A percentile compares a stretch with the other conserved stretches of the same genome.
phyloP scores from a whole-genome alignment of 305 asterid genomes.

The Fraxinus greggii region DNA sequence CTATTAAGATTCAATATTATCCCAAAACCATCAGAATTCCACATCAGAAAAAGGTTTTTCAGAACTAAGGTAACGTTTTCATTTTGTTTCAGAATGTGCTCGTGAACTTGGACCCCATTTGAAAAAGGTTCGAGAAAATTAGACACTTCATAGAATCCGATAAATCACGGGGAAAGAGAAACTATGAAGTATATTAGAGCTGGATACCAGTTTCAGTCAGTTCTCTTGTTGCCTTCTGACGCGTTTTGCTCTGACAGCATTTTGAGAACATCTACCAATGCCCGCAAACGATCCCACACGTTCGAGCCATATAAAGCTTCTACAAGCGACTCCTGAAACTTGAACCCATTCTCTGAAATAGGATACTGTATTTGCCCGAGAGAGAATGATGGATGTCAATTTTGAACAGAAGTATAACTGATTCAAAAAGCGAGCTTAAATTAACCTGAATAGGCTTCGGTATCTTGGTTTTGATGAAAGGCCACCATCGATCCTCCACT shows the following conservation, averaged over 20 bases:
- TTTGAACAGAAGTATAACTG: not conserved
- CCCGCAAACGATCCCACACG: conserved; percentile 70
- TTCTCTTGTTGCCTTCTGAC: conserved; percentile 40
- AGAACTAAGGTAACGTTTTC: not conserved
- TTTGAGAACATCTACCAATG: conserved; percentile 71
- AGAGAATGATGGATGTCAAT: conserved; percentile 10
- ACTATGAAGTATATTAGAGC: conserved; percentile 1
- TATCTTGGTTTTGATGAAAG: conserved; percentile 80
- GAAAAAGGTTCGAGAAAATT: not conserved
- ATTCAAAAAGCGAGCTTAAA: conserved; percentile 2
- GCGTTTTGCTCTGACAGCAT: conserved; percentile 57
- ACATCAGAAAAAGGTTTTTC: conserved; percentile 9
- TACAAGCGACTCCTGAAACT: conserved; percentile 77
- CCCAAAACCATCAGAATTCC: not conserved
- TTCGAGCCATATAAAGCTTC: conserved; percentile 78
- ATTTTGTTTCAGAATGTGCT: conserved; percentile 5
- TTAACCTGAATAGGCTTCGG: conserved; percentile 94
- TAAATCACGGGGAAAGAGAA: not conserved
- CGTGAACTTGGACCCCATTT: not conserved
- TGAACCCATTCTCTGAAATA: conserved; percentile 70
- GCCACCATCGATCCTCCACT: conserved; percentile 97
- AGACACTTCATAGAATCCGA: not conserved
- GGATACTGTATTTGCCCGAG: conserved; percentile 60
- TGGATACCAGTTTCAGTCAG: conserved; percentile 20
- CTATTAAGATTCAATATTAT: not conserved